Percentiles rank a stretch among this genome's conserved stretches.
Conservation (phyloP, 768 basidiomycete species). For the Termitomyces bulborhizus region DNA sequence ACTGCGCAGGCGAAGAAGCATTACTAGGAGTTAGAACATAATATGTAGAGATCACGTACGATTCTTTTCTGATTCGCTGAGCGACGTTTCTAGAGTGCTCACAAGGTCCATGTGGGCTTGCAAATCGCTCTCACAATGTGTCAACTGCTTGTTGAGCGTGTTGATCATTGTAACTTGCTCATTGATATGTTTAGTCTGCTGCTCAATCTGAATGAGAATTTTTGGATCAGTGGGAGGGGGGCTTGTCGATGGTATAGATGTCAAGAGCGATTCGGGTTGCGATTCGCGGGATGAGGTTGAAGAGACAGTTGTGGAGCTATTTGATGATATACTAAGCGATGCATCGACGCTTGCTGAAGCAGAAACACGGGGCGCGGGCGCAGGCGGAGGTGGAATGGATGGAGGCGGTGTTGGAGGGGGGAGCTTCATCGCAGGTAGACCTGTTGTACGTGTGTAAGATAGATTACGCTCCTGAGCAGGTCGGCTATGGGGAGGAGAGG, state of each 20-base stretch:
- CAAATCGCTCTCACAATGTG: conserved; percentile 89
- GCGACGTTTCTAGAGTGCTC: conserved; percentile 73
- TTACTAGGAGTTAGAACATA: conserved; percentile 3
- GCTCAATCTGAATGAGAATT: conserved; percentile 52
- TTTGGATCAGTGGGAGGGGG: conserved; percentile 47
- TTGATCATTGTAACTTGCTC: conserved; percentile 92
- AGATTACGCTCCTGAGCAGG: conserved; percentile 45
- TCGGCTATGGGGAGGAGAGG: conserved; percentile 50
- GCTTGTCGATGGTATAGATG: conserved; percentile 44
- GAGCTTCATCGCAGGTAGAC: conserved; percentile 64
- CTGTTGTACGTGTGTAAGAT: conserved; percentile 51
- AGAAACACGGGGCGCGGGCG: conserved; percentile 59
- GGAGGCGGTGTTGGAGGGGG: conserved; percentile 89
- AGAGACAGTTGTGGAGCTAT: conserved; percentile 42
- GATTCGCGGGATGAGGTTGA: conserved; percentile 63
- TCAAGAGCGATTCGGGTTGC: conserved; percentile 59
- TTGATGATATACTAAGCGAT: conserved; percentile 54
- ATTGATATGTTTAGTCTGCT: conserved; percentile 68
- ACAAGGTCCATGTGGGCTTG: conserved; percentile 91
- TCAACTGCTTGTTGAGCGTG: conserved; percentile 87
- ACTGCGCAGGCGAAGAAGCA: conserved; percentile 36
- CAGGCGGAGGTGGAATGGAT: conserved; percentile 79
- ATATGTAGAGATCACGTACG: conserved; percentile 42
- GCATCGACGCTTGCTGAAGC: conserved; percentile 37
- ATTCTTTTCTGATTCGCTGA: conserved; percentile 91